Base-by-base conservation (phyloP, 192 early-diverging fungal genomes). In the Rhizophagus clarus region DNA sequence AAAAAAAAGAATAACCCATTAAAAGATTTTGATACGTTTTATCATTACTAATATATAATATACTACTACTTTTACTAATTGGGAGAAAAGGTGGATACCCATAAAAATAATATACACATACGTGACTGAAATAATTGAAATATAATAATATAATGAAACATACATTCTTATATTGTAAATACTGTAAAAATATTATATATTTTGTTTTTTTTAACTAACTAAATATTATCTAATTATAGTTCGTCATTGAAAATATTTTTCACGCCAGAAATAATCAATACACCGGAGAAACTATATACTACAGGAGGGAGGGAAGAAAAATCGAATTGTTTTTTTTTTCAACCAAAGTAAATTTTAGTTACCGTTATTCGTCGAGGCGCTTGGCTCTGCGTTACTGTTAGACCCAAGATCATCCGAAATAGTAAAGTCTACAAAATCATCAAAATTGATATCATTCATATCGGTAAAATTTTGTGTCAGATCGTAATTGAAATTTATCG, bases 11-110 rank as follows among this genome's bases (percentile, higher is more conserved):
- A n/a, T n/a, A 45, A 45, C 9, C 9, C 42, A 45, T 45, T 45
- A 64, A 14, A 28, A 28, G 26, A 64, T 29, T 64, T 17, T 17
- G 4, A 56, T 17, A 56, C 51, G 51, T 32, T 67, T 67, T 31
- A 67, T 67, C 29, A 66, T 31, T 66, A 66, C 64, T 66, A 66
- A 31, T 66, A 31, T 66, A 67, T 67, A 67, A 31, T 28, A 31
- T 67, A 67, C 64, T 67, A 67, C 64, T 67, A 67, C 64, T 67
- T 67, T 67, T 67, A 67, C 64, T 67, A 67, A 31, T 20, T 22
- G 29, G 63, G 10, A n/a, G 29, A 31, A 28, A 14, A 67, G 26
- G 64, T 24, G 31, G 15, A 29, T 67, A 67, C 6, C 14, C 26
- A 31, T 31, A 67, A 28, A n/a, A 17, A 31, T 28, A 64, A 31